Conservation (phyloP, 192 early-diverging fungal species). For the Umbelopsis sp. region DNA sequence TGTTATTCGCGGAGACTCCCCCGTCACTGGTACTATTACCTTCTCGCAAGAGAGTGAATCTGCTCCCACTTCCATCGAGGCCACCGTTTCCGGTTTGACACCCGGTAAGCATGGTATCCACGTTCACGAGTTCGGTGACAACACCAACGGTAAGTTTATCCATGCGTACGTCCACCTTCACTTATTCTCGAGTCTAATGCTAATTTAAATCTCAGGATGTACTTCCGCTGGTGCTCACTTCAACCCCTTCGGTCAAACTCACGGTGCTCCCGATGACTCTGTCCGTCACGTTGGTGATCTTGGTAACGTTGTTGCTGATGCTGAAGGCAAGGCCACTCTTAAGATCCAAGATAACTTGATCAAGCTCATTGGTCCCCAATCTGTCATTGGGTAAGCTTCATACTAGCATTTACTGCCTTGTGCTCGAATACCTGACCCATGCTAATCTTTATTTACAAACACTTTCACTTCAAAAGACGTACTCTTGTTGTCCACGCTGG, state of each 20-base stretch:
- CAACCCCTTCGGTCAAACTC: constrained; percentile 77
- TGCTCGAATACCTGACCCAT: background rate
- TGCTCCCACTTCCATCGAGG: constrained; percentile 58
- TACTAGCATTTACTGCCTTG: background rate
- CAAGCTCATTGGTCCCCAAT: constrained; percentile 73
- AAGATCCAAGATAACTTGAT: constrained; percentile 64
- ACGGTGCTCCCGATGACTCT: constrained; percentile 74
- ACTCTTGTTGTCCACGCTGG: constrained; percentile 84
- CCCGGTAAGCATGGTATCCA: constrained; percentile 89
- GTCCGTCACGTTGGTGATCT: constrained; percentile 89
- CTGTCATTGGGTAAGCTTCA: constrained; percentile 68
- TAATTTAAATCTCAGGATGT: constrained; percentile 55
- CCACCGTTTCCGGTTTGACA: constrained; percentile 61
- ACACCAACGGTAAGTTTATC: constrained; percentile 61
- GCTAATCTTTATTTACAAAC: constrained; percentile 16
- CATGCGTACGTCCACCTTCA: background rate
- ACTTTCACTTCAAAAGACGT: constrained; percentile 47
- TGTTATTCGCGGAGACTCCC: constrained; percentile 71
- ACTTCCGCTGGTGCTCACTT: constrained; percentile 86
- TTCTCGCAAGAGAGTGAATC: constrained; percentile 70
- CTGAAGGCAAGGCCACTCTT: constrained; percentile 57
- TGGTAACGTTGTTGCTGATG: constrained; percentile 74
- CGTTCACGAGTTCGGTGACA: constrained; percentile 84
- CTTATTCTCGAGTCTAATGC: background rate
- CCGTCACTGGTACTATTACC: constrained; percentile 70